These are phyloP conservation scores for Hymenoscyphus linearis DNA, from an alignment of 2,329 filamentous ascomycete genomes.

Conservation along the genomic window DNA sequence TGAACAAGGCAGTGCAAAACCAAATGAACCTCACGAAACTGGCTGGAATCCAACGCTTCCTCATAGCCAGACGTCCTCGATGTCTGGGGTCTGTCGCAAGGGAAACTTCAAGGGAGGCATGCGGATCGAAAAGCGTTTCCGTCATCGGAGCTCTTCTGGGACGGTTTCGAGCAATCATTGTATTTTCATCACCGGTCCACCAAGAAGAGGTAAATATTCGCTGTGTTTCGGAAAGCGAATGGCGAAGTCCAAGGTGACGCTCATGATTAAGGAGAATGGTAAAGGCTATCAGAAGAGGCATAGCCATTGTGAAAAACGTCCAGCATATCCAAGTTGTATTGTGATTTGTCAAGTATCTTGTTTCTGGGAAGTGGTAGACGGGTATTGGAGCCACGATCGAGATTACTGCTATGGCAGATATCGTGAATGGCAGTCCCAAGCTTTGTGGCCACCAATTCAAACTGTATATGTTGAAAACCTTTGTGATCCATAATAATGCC, in stretches of 20 bases:
- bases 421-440: conserved; percentile 59
- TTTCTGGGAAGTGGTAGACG: conserved; percentile 50
- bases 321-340: conserved; percentile 66
- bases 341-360: conserved; percentile 50
- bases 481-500: conserved; percentile 65
- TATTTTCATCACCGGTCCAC: conserved; percentile 54
- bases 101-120: conserved; percentile 29
- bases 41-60: conserved; percentile 51
- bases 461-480: conserved; percentile 66
- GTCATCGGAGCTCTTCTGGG: conserved; percentile 35
- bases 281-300: conserved; percentile 62
- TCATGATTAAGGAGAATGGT: conserved; percentile 58
- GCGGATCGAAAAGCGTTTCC: conserved; percentile 26
- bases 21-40: conserved; percentile 65
- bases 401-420: conserved; percentile 55
- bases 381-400: conserved; percentile 56
- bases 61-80: conserved; percentile 18
- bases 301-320: conserved; percentile 65
- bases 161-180: conserved; percentile 38
- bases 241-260: conserved; percentile 55
- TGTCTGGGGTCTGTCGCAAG: conserved; percentile 22
- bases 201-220: conserved; percentile 61
- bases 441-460: conserved; percentile 66
- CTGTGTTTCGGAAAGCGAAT: conserved; percentile 60
- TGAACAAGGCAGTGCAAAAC: conserved; percentile 60